Evolutionary conservation across 331 rosid species (phyloP), one percentile per base, ranked within the genome.

Genomic region (Ulmus americana): DNA sequence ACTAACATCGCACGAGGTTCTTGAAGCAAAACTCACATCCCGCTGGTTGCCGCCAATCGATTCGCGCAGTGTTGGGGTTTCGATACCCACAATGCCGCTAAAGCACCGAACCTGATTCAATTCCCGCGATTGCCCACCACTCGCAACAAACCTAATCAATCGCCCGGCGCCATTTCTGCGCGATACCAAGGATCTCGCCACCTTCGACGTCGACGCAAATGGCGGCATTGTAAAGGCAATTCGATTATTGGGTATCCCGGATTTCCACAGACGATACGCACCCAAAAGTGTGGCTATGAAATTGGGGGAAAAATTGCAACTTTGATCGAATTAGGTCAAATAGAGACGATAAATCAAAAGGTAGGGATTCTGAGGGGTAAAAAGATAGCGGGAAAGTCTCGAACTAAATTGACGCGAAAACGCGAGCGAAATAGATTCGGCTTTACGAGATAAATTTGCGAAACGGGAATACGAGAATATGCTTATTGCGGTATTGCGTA

Each of bases 171-270:
- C 83, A 28, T 49, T 70, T 69, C 64, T 70, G 8, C 77, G 77
- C 39, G 90, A 79, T 35, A 76, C 53, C 44, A 91, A 60, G 18
- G 94, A 73, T 22, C 79, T 65, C 45, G 82, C 77, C 59, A 75
- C 81, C 81, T 77, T 92, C 5, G 90, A 77, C 55, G 85, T 65
- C 62, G 88, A 85, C 59, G 81, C 71, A 72, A 85, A 83, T 65
- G 85, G 90, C 69, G 88, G 86, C 97, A 92, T 87, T 80, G 56
- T 49, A 44, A 28, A 18, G 5, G 11, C 0, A 11, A 9, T 55
- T 7, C 39, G 15, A 55, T 38, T 16, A 39, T 57, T 4, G 39
- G 35, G 62, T 35, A 57, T 57, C 62, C 62, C 9, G 41, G 4
- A 59, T 3, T 10, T 61, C 12, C 35, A 53, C 3, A 28, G 18